A percentile compares a stretch with the other conserved stretches of the same genome.
Evolutionary conservation across 2,329 filamentous ascomycete genomes (phyloP).

Genomic region (Lasiodiplodia sp.): DNA sequence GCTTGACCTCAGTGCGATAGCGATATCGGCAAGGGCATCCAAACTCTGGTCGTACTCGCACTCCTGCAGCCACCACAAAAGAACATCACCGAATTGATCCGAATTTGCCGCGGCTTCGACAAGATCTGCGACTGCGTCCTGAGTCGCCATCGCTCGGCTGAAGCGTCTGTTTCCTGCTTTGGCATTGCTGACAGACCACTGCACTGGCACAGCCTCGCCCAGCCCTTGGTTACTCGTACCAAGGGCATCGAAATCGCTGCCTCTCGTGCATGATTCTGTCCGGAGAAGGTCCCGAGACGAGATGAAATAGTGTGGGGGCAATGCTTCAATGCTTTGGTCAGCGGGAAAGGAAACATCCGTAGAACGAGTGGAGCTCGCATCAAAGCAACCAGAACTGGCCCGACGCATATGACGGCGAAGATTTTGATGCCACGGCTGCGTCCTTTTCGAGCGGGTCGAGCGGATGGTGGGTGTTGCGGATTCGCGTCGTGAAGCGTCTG

Average conservation of each 20-base stretch:
- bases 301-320: background rate
- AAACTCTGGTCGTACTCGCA: background rate
- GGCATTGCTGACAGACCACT: constrained; percentile 6
- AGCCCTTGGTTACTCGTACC: constrained; percentile 8
- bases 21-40: constrained; percentile 24
- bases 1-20: background rate
- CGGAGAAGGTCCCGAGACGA: background rate
- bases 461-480: background rate
- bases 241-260: background rate
- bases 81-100: constrained; percentile 22
- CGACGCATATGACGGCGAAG: background rate
- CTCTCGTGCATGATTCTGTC: constrained; percentile 4
- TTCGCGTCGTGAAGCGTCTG: background rate
- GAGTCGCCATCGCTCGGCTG: background rate
- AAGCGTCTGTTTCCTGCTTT: background rate
- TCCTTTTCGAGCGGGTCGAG: background rate
- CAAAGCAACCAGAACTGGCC: background rate
- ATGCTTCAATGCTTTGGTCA: background rate
- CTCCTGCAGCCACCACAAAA: background rate
- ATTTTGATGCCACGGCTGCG: background rate
- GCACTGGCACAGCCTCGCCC: constrained; percentile 2
- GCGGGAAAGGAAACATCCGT: background rate
- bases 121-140: background rate
- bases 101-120: constrained; percentile 16
- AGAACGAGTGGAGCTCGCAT: constrained; percentile 1